These are phyloP conservation scores for Erythrobasidium yunnanense DNA, from an alignment of 768 basidiomycete species.

Conservation along the genomic window DNA sequence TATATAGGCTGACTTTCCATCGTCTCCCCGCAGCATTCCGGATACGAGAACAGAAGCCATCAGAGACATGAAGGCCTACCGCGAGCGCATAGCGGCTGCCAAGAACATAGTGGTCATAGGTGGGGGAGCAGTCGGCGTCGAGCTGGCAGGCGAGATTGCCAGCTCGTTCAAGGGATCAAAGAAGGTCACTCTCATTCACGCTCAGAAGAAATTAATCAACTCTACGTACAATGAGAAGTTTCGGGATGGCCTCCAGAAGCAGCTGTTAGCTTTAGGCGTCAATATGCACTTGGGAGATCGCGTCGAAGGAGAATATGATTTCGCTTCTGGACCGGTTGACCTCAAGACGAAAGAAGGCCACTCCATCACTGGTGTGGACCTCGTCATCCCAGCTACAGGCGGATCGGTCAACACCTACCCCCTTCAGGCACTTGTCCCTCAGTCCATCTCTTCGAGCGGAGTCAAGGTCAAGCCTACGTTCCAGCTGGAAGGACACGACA, in stretches of 20 bases:
- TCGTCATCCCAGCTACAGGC: slow-evolving; percentile 33
- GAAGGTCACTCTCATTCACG: slow-evolving; percentile 34
- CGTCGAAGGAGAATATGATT: slow-evolving; percentile 42
- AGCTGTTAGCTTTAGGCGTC: slow-evolving; percentile 46
- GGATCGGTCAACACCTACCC: slow-evolving; percentile 49
- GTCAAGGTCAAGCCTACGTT: slow-evolving; percentile 51
- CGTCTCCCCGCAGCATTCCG: slow-evolving; percentile 4
- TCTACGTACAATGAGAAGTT: slow-evolving; percentile 49
- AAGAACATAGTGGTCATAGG: slow-evolving; percentile 29
- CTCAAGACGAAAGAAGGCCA: slow-evolving; percentile 35
- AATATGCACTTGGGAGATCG: slow-evolving; percentile 50
- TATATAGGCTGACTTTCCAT: background rate
- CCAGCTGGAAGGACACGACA: slow-evolving; percentile 48
- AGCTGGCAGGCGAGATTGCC: slow-evolving; percentile 35
- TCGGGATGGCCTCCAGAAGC: slow-evolving; percentile 47
- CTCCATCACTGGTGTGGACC: slow-evolving; percentile 32
- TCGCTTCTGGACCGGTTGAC: background rate
- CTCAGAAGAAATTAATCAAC: slow-evolving; percentile 28
- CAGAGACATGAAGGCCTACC: slow-evolving; percentile 17
- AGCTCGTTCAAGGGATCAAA: slow-evolving; percentile 27
- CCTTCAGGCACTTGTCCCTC: slow-evolving; percentile 46
- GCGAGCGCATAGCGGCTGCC: background rate
- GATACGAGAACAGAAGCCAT: slow-evolving; percentile 14
- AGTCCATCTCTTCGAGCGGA: slow-evolving; percentile 42
- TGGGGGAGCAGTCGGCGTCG: slow-evolving; percentile 35